A percentile compares a stretch with the other conserved stretches of the same genome.
phyloP scores from a whole-genome alignment of 2,329 filamentous ascomycete species.

The Blastomyces percursus region DNA sequence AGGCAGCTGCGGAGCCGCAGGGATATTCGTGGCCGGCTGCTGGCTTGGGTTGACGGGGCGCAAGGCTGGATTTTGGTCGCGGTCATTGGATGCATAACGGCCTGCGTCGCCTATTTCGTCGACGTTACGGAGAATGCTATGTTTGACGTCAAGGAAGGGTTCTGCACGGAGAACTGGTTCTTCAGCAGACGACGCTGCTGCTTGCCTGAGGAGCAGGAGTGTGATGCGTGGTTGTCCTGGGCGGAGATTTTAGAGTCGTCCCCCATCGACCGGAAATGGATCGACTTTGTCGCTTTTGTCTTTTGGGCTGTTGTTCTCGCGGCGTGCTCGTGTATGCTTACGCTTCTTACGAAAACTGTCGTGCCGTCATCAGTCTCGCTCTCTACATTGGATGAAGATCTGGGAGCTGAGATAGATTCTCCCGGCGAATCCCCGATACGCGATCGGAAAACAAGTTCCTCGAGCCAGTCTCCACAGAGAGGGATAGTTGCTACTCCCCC shows the following conservation, averaged over 20 bases:
- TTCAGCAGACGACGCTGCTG: constrained; percentile 60
- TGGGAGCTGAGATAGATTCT: constrained; percentile 53
- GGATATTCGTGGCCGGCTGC: constrained; percentile 70
- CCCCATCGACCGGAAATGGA: constrained; percentile 43
- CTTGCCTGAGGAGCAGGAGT: constrained; percentile 39
- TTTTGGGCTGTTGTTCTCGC: constrained; percentile 60
- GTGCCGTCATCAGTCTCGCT: constrained; percentile 82
- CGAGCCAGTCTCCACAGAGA: not conserved
- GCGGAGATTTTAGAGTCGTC: constrained; percentile 50
- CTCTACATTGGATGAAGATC: constrained; percentile 82
- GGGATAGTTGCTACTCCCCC: constrained; percentile 43
- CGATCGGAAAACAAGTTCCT: constrained; percentile 20
- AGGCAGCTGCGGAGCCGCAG: constrained; percentile 71
- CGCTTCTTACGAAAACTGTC: constrained; percentile 82
- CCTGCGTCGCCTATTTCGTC: constrained; percentile 75
- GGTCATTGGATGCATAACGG: constrained; percentile 75
- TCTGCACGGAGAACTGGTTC: constrained; percentile 64
- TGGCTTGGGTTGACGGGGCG: constrained; percentile 68
- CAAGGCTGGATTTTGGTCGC: constrained; percentile 94
- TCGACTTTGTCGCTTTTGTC: constrained; percentile 71
- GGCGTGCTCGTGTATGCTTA: constrained; percentile 62
- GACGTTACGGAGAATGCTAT: constrained; percentile 75
- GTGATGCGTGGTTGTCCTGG: constrained; percentile 54
- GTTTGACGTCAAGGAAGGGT: constrained; percentile 87
- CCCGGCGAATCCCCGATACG: constrained; percentile 26